Conservation (phyloP, 2,329 filamentous ascomycete genomes). For the Teratosphaeria pseudoeucalypti region DNA sequence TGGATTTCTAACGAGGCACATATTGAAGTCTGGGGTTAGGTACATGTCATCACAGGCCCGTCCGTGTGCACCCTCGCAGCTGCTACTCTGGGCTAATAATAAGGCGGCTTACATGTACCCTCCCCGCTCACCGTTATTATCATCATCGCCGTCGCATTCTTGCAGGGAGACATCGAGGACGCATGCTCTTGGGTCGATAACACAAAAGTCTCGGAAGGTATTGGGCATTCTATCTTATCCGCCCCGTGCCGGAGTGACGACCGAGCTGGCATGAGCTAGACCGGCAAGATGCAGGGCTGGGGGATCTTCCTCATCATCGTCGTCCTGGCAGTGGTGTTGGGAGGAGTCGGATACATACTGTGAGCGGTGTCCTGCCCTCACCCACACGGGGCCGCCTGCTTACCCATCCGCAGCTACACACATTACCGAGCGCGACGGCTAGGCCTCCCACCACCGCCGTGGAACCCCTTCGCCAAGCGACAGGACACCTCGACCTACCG, state of each 20-base stretch:
- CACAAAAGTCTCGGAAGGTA: neutral
- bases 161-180: neutral
- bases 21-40: neutral
- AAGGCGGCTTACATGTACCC: neutral
- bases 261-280: constrained; percentile 3
- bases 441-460: constrained; percentile 60
- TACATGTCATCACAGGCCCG: neutral
- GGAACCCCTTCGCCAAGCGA: constrained; percentile 55
- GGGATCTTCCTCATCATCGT: constrained; percentile 66
- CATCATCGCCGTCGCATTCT: neutral
- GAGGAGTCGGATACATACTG: constrained; percentile 54
- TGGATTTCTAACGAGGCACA: neutral
- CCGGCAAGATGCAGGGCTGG: constrained; percentile 22
- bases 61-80: neutral
- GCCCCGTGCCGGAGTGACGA: neutral
- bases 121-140: neutral
- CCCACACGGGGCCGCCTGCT: neutral
- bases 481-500: constrained; percentile 24
- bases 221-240: neutral
- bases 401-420: constrained; percentile 40
- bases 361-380: constrained; percentile 9
- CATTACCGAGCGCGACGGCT: constrained; percentile 63
- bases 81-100: neutral
- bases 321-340: constrained; percentile 49
- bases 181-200: neutral